phyloP scores from a whole-genome alignment of 768 basidiomycete species.

The Mrakia blollopis region DNA sequence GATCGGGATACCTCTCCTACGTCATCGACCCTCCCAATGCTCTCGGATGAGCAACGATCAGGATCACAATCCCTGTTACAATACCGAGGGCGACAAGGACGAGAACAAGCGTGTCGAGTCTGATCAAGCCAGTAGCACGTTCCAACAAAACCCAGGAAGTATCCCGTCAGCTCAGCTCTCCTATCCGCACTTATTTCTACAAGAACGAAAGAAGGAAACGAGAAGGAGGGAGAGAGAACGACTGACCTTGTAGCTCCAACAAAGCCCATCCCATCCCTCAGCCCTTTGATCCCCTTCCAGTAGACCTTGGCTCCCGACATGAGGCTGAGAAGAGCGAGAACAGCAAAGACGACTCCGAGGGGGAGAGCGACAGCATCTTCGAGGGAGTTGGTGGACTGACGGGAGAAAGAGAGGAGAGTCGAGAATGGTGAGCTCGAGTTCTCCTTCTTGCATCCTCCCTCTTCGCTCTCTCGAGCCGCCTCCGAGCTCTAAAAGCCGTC shows the following conservation, averaged over 20 bases:
- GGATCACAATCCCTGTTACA: not conserved
- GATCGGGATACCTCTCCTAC: not conserved
- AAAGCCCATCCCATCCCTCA: constrained; percentile 17
- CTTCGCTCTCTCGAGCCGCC: not conserved
- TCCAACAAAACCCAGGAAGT: not conserved
- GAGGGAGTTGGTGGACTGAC: not conserved
- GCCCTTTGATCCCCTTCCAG: constrained; percentile 9
- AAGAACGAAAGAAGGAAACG: not conserved
- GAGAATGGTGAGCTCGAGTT: not conserved
- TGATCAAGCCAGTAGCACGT: not conserved
- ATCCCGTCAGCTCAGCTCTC: too few species aligned
- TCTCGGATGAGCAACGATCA: constrained; percentile 1
- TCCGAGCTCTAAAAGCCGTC: not conserved
- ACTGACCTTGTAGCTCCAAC: constrained; percentile 1
- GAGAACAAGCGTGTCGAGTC: constrained; percentile 1
- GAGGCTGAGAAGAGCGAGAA: not conserved
- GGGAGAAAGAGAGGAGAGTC: not conserved
- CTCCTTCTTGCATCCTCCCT: too few species aligned
- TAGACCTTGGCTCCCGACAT: constrained; percentile 1
- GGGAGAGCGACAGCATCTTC: constrained; percentile 1
- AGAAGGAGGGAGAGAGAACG: not conserved
- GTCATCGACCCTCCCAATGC: not conserved
- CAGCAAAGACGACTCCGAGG: constrained; percentile 19
- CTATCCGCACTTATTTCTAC: too few species aligned
- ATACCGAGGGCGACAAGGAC: not conserved